These are phyloP conservation scores for Thelonectria blattea DNA, from an alignment of 2,329 filamentous ascomycete species.

Conservation along the genomic window DNA sequence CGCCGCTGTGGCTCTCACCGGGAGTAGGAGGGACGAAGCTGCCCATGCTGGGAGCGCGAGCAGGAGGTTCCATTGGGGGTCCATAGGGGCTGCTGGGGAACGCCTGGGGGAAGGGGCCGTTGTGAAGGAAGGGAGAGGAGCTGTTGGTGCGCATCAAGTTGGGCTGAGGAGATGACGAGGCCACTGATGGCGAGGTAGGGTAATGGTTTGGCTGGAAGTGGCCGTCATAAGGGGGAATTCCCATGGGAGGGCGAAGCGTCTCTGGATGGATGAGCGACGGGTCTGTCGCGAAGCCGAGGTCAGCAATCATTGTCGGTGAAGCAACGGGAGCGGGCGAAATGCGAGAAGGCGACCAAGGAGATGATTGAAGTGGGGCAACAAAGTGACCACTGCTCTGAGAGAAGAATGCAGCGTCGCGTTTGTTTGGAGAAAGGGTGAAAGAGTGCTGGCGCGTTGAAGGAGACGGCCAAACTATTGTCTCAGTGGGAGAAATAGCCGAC, in stretches of 20 bases:
- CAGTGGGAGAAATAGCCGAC: constrained; percentile 32
- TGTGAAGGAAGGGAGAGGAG: constrained; percentile 71
- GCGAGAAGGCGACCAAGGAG: constrained; percentile 14
- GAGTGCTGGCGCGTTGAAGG: constrained; percentile 26
- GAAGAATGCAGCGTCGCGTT: constrained; percentile 30
- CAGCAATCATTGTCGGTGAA: constrained; percentile 41
- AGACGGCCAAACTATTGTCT: constrained; percentile 32
- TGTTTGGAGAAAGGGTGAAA: constrained; percentile 28
- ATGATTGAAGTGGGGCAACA: constrained; percentile 25
- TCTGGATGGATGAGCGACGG: constrained; percentile 64
- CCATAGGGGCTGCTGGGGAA: constrained; percentile 62
- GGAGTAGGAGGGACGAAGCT: constrained; percentile 71
- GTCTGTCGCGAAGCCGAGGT: constrained; percentile 51
- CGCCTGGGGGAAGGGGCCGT: constrained; percentile 57
- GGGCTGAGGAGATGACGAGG: constrained; percentile 57
- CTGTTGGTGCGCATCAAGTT: constrained; percentile 58
- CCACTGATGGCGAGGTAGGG: constrained; percentile 69
- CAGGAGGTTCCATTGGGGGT: constrained; percentile 51
- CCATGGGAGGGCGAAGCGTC: constrained; percentile 55
- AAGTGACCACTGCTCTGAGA: constrained; percentile 33
- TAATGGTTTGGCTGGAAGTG: constrained; percentile 56
- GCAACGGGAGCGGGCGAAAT: constrained; percentile 14
- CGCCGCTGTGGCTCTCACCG: constrained; percentile 65
- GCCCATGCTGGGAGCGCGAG: constrained; percentile 69
- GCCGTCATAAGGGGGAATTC: constrained; percentile 53